These are phyloP conservation scores for Leccinum ochraceum DNA, from an alignment of 768 basidiomycete species.

Conservation along the genomic window DNA sequence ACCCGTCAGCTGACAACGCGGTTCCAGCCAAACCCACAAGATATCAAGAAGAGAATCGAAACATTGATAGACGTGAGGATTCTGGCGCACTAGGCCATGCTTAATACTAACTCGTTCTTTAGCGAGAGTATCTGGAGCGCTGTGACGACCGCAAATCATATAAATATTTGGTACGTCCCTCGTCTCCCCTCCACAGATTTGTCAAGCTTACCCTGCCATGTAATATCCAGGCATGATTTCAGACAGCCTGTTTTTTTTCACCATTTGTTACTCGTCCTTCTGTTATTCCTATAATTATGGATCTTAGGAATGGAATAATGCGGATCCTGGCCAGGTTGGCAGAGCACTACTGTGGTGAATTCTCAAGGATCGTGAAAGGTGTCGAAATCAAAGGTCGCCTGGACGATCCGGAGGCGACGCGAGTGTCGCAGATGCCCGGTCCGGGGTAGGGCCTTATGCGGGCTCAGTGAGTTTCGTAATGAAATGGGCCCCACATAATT, in stretches of 20 bases:
- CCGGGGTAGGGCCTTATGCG: neutral
- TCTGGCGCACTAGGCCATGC: neutral
- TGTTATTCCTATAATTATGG: neutral
- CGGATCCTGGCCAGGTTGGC: neutral
- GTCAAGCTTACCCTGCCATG: constrained; percentile 5
- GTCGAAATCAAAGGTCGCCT: neutral
- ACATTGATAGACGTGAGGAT: constrained; percentile 82
- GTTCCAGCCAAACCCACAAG: constrained; percentile 82
- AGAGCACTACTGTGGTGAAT: neutral
- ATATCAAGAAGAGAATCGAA: constrained; percentile 94
- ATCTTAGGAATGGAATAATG: constrained; percentile 1
- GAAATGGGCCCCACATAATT: too few species aligned
- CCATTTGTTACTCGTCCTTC: neutral
- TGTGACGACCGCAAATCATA: constrained; percentile 88
- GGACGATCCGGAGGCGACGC: neutral
- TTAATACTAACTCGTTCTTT: constrained; percentile 1
- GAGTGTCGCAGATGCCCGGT: neutral
- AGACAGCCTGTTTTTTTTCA: neutral
- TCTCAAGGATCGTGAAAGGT: neutral
- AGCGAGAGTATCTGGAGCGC: constrained; percentile 95
- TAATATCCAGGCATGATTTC: constrained; percentile 26
- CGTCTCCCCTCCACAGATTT: neutral
- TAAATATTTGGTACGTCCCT: constrained; percentile 60
- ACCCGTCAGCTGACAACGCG: constrained; percentile 81
- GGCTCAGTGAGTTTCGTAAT: neutral